Base-by-base conservation (phyloP, 1,139 yeast species). In the Blastobotrys petasosporus region DNA sequence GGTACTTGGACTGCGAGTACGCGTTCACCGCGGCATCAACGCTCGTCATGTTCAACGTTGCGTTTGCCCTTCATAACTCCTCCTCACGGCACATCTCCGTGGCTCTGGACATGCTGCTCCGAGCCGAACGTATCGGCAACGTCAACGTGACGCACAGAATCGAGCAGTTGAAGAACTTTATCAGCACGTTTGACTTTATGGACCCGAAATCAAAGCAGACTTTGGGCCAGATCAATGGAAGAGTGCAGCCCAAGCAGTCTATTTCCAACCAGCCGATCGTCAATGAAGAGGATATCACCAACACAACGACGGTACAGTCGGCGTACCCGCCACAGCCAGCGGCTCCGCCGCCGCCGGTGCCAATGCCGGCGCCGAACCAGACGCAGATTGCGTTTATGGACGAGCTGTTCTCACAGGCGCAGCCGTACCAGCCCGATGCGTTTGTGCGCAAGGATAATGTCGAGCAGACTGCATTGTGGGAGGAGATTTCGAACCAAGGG, bases 1-100 rank as follows among this genome's bases (percentile, higher is more conserved):
- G 95, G 1, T 85, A 88, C 72, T 83, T 85, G 87, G 95, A 86
- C 61, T 70, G 95, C 56, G 95, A 86, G 59, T 85, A 85, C 61
- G 67, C 85, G 29, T 85, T 84, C 62, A 83, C 92, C 0, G 79
- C 94, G 0, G 82, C 94, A 1, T 84, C 88, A 4, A 85, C 95
- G 0, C 67, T 85, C 45, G 77, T 44, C 11, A 47, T 47, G 47
- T 44, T 47, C 38, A 47, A 47, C 12, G 47, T 44, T n/a, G 47
- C 47, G 9, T 44, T 47, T 41, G 39, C 45, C 2, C 23, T 35
- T 15, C 36, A 36, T 25, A 38, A 45, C 33, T 33, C 45, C 30
- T 34, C 46, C 1, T 31, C 44, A 17, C 36, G 11, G 7, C 43
- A 35, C 25, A 46, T 46, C 30, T 36, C 37, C 15, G 38, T 33